Evolutionary conservation across 2,329 filamentous ascomycete species (phyloP).

Genomic region (Colletotrichum chrysophilum): DNA sequence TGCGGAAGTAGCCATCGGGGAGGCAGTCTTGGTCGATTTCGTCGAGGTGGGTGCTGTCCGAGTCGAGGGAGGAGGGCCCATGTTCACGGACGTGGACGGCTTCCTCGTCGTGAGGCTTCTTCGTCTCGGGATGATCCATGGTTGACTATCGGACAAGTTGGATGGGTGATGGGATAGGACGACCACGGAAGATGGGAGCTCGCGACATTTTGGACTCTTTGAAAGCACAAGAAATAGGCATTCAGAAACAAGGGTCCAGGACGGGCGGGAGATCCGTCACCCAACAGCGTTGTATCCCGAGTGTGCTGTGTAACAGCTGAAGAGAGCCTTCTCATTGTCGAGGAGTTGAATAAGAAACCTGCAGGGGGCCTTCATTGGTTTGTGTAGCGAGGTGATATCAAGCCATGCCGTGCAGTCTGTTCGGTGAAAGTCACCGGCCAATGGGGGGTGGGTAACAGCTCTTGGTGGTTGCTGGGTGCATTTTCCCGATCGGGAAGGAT

Average conservation of each 20-base stretch:
- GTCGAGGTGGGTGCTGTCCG: constrained; percentile 13
- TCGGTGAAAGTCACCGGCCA: not conserved
- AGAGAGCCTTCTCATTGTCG: not conserved
- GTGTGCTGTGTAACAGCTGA: not conserved
- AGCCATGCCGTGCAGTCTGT: not conserved
- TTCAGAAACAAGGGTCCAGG: not conserved
- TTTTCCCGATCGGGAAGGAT: not conserved
- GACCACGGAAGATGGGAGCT: not conserved
- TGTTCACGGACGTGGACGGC: not conserved
- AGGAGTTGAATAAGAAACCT: not conserved
- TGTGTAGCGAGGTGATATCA: not conserved
- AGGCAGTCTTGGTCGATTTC: constrained; percentile 24
- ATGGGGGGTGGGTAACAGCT: not conserved
- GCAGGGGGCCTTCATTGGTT: not conserved
- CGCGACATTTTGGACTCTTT: not conserved
- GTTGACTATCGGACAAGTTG: not conserved
- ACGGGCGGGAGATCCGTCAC: not conserved
- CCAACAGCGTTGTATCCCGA: not conserved
- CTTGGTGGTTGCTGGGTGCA: not conserved
- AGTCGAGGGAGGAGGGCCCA: not conserved
- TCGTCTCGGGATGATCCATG: not conserved
- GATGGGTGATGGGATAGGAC: not conserved
- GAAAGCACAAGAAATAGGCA: not conserved
- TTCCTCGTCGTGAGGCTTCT: constrained; percentile 1
- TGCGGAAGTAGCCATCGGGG: constrained; percentile 29